A percentile compares a stretch with the other conserved stretches of the same genome.
These are phyloP conservation scores for Phlyctochytrium arcticum DNA, from an alignment of 192 early-diverging fungal genomes.

Conservation along the genomic window DNA sequence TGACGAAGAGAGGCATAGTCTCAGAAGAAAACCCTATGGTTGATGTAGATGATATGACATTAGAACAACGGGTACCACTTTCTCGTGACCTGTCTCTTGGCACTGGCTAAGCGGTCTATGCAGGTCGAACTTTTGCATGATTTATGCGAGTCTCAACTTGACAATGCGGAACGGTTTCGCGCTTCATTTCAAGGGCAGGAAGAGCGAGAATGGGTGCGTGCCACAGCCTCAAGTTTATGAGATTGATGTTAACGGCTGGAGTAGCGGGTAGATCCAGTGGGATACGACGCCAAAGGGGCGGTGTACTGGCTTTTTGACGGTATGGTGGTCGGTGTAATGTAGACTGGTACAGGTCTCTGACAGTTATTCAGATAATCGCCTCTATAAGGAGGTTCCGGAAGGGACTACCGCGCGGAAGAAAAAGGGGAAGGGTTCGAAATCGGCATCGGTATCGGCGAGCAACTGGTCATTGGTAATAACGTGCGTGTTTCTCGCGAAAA, in stretches of 20 bases:
- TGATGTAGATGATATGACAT: too few relatives aligned
- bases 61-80: too few relatives aligned
- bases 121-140: slow-evolving; percentile 37
- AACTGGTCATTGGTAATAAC: too few relatives aligned
- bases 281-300: slow-evolving; percentile 60
- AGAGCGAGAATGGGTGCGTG: slow-evolving; percentile 60
- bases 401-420: slow-evolving; percentile 22
- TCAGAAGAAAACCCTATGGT: too few relatives aligned
- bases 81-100: too few relatives aligned
- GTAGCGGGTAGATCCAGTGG: slow-evolving; percentile 72
- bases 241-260: neutral
- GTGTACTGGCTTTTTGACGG: slow-evolving; percentile 81
- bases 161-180: slow-evolving; percentile 63
- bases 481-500: too few relatives aligned
- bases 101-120: too few relatives aligned
- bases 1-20: too few relatives aligned
- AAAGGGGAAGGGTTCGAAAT: slow-evolving; percentile 20
- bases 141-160: slow-evolving; percentile 66
- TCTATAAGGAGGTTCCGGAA: slow-evolving; percentile 59
- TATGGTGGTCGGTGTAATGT: too few relatives aligned
- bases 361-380: slow-evolving; percentile 60
- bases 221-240: too few relatives aligned
- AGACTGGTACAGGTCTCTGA: too few relatives aligned
- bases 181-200: slow-evolving; percentile 49
- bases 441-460: too few relatives aligned